A percentile compares a stretch with the other conserved stretches of the same genome.
Evolutionary conservation across 1,284 basidiomycete species (phyloP).

Genomic region (Rhodotorula mucilaginosa): DNA sequence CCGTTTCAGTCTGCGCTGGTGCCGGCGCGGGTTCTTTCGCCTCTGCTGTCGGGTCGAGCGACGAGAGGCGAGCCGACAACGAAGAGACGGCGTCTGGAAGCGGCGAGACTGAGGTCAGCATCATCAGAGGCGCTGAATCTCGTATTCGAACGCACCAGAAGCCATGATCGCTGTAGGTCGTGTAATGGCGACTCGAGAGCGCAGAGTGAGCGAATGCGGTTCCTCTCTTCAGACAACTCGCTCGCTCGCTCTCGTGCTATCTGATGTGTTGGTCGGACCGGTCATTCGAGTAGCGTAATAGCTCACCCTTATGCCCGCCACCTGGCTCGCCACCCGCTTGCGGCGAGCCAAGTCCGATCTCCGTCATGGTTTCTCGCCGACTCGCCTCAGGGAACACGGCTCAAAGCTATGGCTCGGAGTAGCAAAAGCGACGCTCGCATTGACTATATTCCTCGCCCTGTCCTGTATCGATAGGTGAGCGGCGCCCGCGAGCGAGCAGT

Average conservation of each 20-base stretch:
- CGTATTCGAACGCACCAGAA: neutral
- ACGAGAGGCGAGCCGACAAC: conserved; percentile 24
- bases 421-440: neutral
- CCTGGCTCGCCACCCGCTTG: neutral
- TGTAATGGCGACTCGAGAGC: no score
- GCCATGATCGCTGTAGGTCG: conserved; percentile 3
- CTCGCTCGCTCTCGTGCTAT: neutral
- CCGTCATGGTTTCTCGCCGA: neutral
- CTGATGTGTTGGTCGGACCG: neutral
- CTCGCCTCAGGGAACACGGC: neutral
- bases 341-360: neutral
- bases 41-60: conserved; percentile 8
- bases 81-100: conserved; percentile 32
- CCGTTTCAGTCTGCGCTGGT: neutral
- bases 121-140: no score
- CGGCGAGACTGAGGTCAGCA: neutral
- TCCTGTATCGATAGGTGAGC: neutral
- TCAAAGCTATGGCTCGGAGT: neutral
- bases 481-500: neutral
- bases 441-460: neutral
- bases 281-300: neutral
- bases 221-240: no score
- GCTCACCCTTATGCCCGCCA: neutral
- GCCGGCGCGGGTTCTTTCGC: neutral
- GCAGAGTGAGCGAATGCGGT: neutral